Evolutionary conservation across 2,329 filamentous ascomycete species (phyloP).

Genomic region (Penicillium sp.): DNA sequence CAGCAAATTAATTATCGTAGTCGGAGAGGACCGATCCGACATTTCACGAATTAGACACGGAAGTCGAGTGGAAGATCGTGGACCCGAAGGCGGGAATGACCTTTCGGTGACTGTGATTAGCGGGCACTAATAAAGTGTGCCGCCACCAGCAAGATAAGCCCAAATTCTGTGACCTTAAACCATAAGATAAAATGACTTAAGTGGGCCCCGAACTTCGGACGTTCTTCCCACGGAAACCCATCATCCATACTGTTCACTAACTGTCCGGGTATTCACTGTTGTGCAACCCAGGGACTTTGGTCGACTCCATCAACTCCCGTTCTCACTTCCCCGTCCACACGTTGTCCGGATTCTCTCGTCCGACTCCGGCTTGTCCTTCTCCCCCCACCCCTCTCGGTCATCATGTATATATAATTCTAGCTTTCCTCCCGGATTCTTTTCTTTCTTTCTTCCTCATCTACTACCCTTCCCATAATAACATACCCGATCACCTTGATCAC

Average conservation of each 20-base stretch:
- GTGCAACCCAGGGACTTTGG: slow-evolving; percentile 10
- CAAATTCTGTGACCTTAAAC: slow-evolving; percentile 35
- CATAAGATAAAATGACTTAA: slow-evolving; percentile 31
- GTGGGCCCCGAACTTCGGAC: slow-evolving; percentile 37
- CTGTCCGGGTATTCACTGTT: neutral
- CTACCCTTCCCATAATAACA: slow-evolving; percentile 6
- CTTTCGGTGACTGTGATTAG: slow-evolving; percentile 12
- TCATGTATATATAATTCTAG: slow-evolving; percentile 25
- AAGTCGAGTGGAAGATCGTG: slow-evolving; percentile 9
- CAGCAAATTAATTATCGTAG: neutral
- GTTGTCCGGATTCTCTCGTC: slow-evolving; percentile 25
- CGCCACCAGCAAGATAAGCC: slow-evolving; percentile 34
- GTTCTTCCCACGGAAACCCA: slow-evolving; percentile 18
- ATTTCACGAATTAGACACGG: slow-evolving; percentile 23
- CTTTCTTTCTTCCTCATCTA: slow-evolving; percentile 13
- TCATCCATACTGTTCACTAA: slow-evolving; percentile 3
- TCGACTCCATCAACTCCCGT: slow-evolving; percentile 7
- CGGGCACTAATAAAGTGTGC: slow-evolving; percentile 8
- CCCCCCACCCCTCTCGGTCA: neutral
- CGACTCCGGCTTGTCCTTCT: slow-evolving; percentile 32
- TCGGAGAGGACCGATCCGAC: slow-evolving; percentile 24
- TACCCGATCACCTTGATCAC: slow-evolving; percentile 8
- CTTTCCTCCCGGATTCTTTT: slow-evolving; percentile 13
- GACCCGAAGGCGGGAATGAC: neutral
- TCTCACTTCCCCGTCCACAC: slow-evolving; percentile 11